phyloP scores from a whole-genome alignment of 495 filamentous ascomycete genomes.

The Wilcoxina mikolae region DNA sequence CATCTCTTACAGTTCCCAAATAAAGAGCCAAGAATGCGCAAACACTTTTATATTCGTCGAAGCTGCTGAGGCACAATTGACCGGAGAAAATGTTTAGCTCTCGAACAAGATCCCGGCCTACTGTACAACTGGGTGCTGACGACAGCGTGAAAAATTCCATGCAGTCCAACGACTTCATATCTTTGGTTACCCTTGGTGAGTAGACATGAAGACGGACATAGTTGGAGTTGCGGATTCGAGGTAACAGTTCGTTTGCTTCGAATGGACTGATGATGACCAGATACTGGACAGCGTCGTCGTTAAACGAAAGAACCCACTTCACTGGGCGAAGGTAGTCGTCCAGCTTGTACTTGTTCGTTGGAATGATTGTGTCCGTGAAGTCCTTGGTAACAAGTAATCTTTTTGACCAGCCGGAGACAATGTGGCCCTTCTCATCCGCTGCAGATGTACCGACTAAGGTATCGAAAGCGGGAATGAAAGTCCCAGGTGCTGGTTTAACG shows the following conservation, averaged over 20 bases:
- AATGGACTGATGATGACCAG: conserved; percentile 49
- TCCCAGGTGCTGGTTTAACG: conserved; percentile 41
- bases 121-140: conserved; percentile 10
- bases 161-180: conserved; percentile 34
- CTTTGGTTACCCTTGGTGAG: conserved; percentile 37
- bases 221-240: conserved; percentile 27
- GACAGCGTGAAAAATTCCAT: conserved; percentile 23
- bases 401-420: conserved; percentile 30
- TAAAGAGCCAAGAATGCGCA: conserved; percentile 41
- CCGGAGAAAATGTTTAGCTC: conserved; percentile 56
- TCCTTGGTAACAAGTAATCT: conserved; percentile 41
- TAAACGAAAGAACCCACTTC: conserved; percentile 39
- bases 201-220: conserved; percentile 43
- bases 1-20: background rate
- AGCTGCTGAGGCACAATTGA: conserved; percentile 45
- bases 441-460: conserved; percentile 32
- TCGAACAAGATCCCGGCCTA: no score
- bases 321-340: conserved; percentile 46
- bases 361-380: conserved; percentile 39
- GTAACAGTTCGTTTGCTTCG: conserved; percentile 43
- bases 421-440: conserved; percentile 28
- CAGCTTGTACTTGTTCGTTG: background rate
- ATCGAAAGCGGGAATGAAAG: no score
- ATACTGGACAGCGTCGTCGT: conserved; percentile 16
- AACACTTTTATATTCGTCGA: conserved; percentile 38